Evolutionary conservation across 2,329 filamentous ascomycete species (phyloP).

Genomic region (Dactylellina cionopaga): DNA sequence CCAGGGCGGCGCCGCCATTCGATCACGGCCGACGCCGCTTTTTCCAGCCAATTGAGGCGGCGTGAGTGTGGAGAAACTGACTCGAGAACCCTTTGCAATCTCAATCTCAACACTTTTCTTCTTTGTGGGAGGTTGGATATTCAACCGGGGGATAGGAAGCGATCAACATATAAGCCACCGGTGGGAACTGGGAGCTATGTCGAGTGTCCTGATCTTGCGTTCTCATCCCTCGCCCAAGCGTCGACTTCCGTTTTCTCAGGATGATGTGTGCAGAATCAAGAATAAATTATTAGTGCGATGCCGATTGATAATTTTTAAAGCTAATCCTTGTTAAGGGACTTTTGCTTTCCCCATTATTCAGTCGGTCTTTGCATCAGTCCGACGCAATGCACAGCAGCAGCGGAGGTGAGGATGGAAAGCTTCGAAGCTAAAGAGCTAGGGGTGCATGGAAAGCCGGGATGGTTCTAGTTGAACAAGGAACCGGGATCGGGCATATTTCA

Average conservation of each 20-base stretch:
- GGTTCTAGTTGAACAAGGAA: constrained; percentile 51
- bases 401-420: constrained; percentile 46
- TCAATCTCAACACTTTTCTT: constrained; percentile 43
- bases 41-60: constrained; percentile 41
- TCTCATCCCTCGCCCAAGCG: constrained; percentile 32
- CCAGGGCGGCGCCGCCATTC: constrained; percentile 32
- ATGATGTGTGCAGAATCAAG: constrained; percentile 45
- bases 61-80: constrained; percentile 29
- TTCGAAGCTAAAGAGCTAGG: constrained; percentile 51
- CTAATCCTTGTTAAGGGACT: constrained; percentile 46
- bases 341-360: constrained; percentile 39
- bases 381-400: constrained; percentile 41
- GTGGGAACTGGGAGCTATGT: constrained; percentile 35
- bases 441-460: constrained; percentile 49
- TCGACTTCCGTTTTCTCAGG: constrained; percentile 28
- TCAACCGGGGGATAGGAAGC: constrained; percentile 33
- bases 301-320: constrained; percentile 50
- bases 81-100: constrained; percentile 26
- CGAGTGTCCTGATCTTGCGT: constrained; percentile 29
- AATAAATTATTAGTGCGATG: constrained; percentile 37
- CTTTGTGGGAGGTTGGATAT: constrained; percentile 28
- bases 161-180: constrained; percentile 42
- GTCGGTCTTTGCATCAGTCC: constrained; percentile 41
- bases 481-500: constrained; percentile 51
- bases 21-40: constrained; percentile 38